These are phyloP conservation scores for Calamus simplicifolius DNA, from an alignment of 176 grass and related monocot genomes.

Conservation along the genomic window DNA sequence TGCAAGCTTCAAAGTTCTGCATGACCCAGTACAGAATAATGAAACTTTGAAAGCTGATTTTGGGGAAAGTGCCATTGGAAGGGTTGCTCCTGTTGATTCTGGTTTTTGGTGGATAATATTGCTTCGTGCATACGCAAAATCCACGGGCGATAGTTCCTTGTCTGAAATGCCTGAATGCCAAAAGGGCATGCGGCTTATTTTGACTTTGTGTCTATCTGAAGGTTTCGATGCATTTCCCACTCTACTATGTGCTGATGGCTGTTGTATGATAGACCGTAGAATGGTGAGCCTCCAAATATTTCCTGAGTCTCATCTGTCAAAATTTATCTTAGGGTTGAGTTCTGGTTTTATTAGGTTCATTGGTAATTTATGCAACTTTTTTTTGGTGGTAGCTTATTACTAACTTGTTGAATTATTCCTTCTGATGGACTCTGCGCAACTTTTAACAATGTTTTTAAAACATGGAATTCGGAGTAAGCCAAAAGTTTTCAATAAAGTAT, in stretches of 20 bases:
- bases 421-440: too few relatives aligned
- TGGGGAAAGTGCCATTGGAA: constrained; percentile 40
- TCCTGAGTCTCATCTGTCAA: too few relatives aligned
- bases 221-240: constrained; percentile 47
- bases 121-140: constrained; percentile 38
- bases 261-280: constrained; percentile 51
- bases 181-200: constrained; percentile 39
- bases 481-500: too few relatives aligned
- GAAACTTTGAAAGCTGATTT: constrained; percentile 39
- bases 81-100: constrained; percentile 44
- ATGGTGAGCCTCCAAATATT: constrained; percentile 22
- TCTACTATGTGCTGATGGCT: constrained; percentile 42
- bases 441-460: too few relatives aligned
- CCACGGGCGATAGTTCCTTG: constrained; percentile 32
- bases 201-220: constrained; percentile 33
- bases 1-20: constrained; percentile 45
- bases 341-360: too few relatives aligned
- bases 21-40: constrained; percentile 24
- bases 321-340: too few relatives aligned
- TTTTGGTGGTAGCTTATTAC: too few relatives aligned
- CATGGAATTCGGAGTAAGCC: too few relatives aligned
- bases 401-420: too few relatives aligned
- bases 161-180: constrained; percentile 34
- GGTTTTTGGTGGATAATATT: constrained; percentile 55
- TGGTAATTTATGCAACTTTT: too few relatives aligned